A percentile compares a stretch with the other conserved stretches of the same genome.
Evolutionary conservation across 306 rosid genomes (phyloP).

Genomic region (Arachis hypogaea): DNA sequence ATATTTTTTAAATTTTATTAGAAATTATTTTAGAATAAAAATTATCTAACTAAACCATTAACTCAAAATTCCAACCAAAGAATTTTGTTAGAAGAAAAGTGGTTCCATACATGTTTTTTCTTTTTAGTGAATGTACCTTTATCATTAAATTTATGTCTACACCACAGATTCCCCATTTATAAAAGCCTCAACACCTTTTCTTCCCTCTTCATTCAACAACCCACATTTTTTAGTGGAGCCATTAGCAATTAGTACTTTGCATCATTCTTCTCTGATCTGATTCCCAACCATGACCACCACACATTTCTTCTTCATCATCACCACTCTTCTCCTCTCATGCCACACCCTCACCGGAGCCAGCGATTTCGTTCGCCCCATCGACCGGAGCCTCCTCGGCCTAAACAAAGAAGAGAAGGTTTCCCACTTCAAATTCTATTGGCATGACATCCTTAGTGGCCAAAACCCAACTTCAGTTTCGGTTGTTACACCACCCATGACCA

Average conservation of each 20-base stretch:
- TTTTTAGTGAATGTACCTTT: no score
- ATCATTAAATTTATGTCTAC: no score
- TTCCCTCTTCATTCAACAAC: not conserved
- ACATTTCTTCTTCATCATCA: slow-evolving; percentile 17
- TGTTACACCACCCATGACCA: slow-evolving; percentile 28
- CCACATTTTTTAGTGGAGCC: not conserved
- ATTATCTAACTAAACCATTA: no score
- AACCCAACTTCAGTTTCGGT: slow-evolving; percentile 43
- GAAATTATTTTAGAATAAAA: no score
- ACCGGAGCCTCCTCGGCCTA: slow-evolving; percentile 45
- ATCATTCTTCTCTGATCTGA: not conserved
- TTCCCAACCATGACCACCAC: slow-evolving; percentile 26
- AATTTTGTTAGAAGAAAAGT: no score
- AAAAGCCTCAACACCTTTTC: not conserved
- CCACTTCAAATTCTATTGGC: slow-evolving; percentile 68
- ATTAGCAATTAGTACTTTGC: not conserved
- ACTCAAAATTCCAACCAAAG: no score
- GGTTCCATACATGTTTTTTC: no score
- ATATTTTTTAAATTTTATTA: no score
- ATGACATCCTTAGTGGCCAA: slow-evolving; percentile 50
- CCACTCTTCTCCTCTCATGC: slow-evolving; percentile 25
- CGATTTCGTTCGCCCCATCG: slow-evolving; percentile 37
- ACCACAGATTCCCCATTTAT: not conserved
- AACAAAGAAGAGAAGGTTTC: slow-evolving; percentile 55
- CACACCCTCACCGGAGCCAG: not conserved